phyloP scores from a whole-genome alignment of 2,329 filamentous ascomycete genomes.

The Diplodia seriata region DNA sequence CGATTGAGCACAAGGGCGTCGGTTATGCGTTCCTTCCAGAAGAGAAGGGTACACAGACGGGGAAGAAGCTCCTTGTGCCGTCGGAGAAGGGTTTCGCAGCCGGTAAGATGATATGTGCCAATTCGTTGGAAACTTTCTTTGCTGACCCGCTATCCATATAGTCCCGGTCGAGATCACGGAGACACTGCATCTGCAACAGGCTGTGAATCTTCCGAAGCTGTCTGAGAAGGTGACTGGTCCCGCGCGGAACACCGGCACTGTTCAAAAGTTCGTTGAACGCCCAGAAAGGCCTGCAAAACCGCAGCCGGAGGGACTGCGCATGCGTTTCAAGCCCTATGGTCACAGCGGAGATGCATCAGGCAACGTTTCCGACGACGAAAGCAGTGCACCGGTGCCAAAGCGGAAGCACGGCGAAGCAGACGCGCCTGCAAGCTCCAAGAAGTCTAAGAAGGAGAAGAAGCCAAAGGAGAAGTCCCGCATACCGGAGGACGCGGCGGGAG shows the following conservation, averaged over 20 bases:
- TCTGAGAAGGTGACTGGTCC: constrained; percentile 51
- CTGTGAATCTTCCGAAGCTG: constrained; percentile 61
- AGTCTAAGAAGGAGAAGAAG: constrained; percentile 34
- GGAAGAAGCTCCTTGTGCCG: constrained; percentile 68
- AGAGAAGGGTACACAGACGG: constrained; percentile 58
- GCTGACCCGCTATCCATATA: constrained; percentile 34
- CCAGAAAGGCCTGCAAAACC: constrained; percentile 62
- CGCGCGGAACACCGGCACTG: constrained; percentile 49
- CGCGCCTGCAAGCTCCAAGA: constrained; percentile 45
- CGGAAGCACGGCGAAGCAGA: constrained; percentile 45
- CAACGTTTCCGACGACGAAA: constrained; percentile 51
- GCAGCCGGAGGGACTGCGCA: constrained; percentile 71
- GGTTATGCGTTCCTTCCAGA: constrained; percentile 66
- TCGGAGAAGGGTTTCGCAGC: constrained; percentile 62
- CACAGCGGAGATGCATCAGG: constrained; percentile 55
- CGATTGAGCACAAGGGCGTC: constrained; percentile 69
- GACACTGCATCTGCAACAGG: constrained; percentile 70
- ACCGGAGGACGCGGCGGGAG: constrained; percentile 27
- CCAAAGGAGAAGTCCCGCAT: constrained; percentile 27
- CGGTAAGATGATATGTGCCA: constrained; percentile 52
- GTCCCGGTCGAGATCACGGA: constrained; percentile 56
- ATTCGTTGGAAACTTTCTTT: not conserved
- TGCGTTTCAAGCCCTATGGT: constrained; percentile 72
- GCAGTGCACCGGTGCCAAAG: constrained; percentile 50
- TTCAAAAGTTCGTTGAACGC: constrained; percentile 54